Base-by-base conservation (phyloP, 164 flowering plant genomes). In the Stephania yunnanensis region DNA sequence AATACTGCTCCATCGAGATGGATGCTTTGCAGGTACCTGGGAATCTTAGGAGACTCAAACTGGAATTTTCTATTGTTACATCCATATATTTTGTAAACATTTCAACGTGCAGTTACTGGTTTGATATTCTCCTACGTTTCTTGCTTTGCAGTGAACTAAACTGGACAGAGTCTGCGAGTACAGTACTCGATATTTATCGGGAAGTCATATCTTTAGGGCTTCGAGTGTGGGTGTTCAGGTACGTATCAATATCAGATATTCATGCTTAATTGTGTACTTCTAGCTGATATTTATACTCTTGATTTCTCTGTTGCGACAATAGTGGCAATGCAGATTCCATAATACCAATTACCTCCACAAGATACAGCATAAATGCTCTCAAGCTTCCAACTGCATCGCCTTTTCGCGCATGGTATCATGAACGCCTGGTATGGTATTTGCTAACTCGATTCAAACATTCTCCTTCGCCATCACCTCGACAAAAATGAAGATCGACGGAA, bases 181-280 rank as follows among this genome's bases (percentile, higher is more conserved):
- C 97, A 2, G 91, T 90, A 76, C 87, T 92, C 68, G 85, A 89
- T 69, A 78, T 94, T 71, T 90, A 90, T 74, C 85, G 64, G 1
- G 94, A 94, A 79, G 92, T 94, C 65, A 87, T 94, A 68, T 78
- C 67, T 68, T 64, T 78, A 30, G 97, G 98, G 75, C 87, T 92
- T 74, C 93, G 95, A 15, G 87, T 94, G 77, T 94, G 98, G 98
- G 81, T 92, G 69, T 90, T 91, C 94, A 94, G 96, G 98, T 94
- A 68, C 66, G 97, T 94, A 68, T 63, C 78, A 6, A 63, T 63
- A 19, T 63, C 66, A 63, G 17, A 63, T 4, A 15, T 10, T 50
- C 9, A 10, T 50, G 55, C 55, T 50, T 50, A 15, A 19, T 7
- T 19, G 25, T 63, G 20, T 63, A 63, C 6, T 63, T 65, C 6